Evolutionary conservation across 2,329 filamentous ascomycete genomes (phyloP).

Genomic region (Fusarium penzigii): DNA sequence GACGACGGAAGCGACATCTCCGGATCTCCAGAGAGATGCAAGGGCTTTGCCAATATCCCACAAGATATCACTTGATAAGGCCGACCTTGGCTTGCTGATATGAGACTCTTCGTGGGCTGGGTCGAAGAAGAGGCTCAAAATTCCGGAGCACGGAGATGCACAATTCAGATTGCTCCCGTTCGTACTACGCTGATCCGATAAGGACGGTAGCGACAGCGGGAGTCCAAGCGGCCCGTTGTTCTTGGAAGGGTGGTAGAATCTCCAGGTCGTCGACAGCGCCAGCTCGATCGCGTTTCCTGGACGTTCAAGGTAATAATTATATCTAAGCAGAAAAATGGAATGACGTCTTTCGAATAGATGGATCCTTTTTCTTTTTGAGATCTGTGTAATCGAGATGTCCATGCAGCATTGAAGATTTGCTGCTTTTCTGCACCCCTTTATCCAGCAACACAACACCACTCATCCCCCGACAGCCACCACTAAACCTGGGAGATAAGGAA

Average conservation of each 20-base stretch:
- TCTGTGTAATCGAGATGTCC: neutral
- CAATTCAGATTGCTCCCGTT: constrained; percentile 10
- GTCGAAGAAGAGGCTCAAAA: constrained; percentile 12
- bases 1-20: constrained; percentile 23
- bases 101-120: constrained; percentile 13
- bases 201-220: constrained; percentile 17
- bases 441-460: neutral
- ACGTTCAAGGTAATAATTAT: too few species aligned
- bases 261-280: constrained; percentile 8
- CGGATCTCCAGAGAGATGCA: constrained; percentile 20
- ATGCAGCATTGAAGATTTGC: neutral
- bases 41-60: constrained; percentile 5
- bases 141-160: constrained; percentile 29
- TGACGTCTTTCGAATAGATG: too few species aligned
- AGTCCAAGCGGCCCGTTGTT: constrained; percentile 16
- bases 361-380: neutral
- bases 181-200: constrained; percentile 25
- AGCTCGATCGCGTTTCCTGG: neutral
- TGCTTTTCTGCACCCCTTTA: neutral
- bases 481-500: neutral
- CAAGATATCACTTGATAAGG: constrained; percentile 19
- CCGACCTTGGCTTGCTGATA: constrained; percentile 12
- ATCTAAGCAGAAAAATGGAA: too few species aligned
- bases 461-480: neutral
- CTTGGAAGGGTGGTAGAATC: constrained; percentile 12